Base-by-base conservation (phyloP, 768 basidiomycete genomes). In the Dendrothele bispora region DNA sequence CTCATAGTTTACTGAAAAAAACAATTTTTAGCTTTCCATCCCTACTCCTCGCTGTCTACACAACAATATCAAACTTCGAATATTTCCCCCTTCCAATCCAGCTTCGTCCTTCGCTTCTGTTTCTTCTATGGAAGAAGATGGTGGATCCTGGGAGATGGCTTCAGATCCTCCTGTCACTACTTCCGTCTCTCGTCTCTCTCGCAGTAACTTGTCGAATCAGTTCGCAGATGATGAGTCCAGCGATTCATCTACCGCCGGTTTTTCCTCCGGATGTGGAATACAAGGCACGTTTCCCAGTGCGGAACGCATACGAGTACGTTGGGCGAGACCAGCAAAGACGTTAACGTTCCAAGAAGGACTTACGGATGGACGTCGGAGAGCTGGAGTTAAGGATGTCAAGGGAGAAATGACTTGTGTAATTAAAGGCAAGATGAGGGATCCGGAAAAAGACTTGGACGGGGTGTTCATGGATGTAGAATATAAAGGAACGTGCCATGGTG, bases 211-310 rank as follows among this genome's bases (percentile, higher is more conserved):
- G 5, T 83, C 83, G 56, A 82, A 74, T 34, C 76, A 86, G 57
- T 82, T 89, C 58, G 88, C 88, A 0, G 88, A 91, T 53, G 89
- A 90, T 54, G 88, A 91, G 58, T 86, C 86, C 3, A 86, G 85
- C 32, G 88, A 90, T 59, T 84, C 86, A 1, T 83, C 63, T 28
- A 76, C 62, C 26, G 69, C 72, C 7, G 77, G 78, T 2, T 73
- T 79, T 50, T 67, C 80, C 15, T 83, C 85, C 35, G 83, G 79
- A 1, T 84, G 80, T 48, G 76, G 79, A 15, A 75, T 89, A n/a
- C 82, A 83, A 60, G 88, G 88, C 3, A 82, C 86, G 1, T 91
- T 91, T 56, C 86, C 84, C 0, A 87, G 84, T 39, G 74, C 89
- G 0, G 88, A 91, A 39, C 78, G 82, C 15, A 74, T 91, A 40